phyloP scores from a whole-genome alignment of 2,329 filamentous ascomycete species.

The Calonectria henricotiae region DNA sequence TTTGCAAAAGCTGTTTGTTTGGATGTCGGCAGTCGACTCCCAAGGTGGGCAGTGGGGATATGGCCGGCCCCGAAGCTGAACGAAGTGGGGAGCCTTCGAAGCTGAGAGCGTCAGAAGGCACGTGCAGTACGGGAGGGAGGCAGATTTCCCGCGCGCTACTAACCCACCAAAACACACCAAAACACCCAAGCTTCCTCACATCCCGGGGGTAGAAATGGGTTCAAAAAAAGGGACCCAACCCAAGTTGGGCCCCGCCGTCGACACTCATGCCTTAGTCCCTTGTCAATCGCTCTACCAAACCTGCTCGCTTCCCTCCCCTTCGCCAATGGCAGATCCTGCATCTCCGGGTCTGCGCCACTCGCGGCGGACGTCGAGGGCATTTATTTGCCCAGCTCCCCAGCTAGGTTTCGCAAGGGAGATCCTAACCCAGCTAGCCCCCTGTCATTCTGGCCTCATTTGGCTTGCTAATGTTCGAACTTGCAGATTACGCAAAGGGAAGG shows the following conservation, averaged over 20 bases:
- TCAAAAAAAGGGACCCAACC: constrained; percentile 36
- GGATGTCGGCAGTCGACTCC: constrained; percentile 26
- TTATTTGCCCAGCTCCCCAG: constrained; percentile 26
- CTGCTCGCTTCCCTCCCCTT: constrained; percentile 4
- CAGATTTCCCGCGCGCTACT: constrained; percentile 46
- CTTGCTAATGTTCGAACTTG: constrained; percentile 2
- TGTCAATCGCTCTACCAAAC: constrained; percentile 28
- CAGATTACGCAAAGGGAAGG: constrained; percentile 12
- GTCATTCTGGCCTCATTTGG: constrained; percentile 23
- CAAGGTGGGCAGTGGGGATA: constrained; percentile 9
- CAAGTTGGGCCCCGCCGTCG: constrained; percentile 26
- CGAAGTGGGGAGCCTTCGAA: constrained; percentile 40
- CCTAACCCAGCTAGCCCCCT: constrained; percentile 42
- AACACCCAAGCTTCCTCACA: constrained; percentile 14
- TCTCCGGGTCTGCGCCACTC: constrained; percentile 26
- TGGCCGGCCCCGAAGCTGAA: constrained; percentile 11
- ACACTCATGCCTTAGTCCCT: constrained; percentile 27
- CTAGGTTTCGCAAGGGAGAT: constrained; percentile 35
- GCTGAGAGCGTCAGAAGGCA: constrained; percentile 44
- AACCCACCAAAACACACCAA: constrained; percentile 38
- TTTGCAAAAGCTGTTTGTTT: constrained; percentile 14
- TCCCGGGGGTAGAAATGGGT: constrained; percentile 13
- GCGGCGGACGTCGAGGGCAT: constrained; percentile 28
- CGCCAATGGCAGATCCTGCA: constrained; percentile 15
- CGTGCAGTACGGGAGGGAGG: constrained; percentile 47